Base-by-base conservation (phyloP, 2,329 filamentous ascomycete species). In the Penicillium sp. region DNA sequence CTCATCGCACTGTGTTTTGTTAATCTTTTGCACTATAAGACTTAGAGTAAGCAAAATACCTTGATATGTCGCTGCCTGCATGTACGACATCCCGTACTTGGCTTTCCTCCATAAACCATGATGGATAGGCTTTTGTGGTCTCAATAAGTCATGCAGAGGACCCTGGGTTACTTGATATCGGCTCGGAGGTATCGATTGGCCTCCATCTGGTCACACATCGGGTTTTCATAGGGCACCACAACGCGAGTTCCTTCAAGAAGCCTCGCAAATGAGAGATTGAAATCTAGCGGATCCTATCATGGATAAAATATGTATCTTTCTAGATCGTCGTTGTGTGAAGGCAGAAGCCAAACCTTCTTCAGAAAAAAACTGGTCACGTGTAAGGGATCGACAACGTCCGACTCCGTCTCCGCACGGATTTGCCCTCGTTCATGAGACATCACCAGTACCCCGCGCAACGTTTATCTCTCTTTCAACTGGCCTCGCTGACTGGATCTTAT, bases 61-160 rank as follows among this genome's bases (percentile, higher is more conserved):
- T 69, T 69, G 48, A 70, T 70, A 47, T 59, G 67, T 39, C 67
- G 58, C 21, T 56, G 55, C 27, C 66, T 62, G 36, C 67, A 70
- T n/a, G 62, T 70, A 41, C 58, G 62, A 43, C 62, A 69, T 16
- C 65, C 61, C 5, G 61, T 64, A 46, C 64, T 68, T 22, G 62
- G 63, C 36, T 66, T 69, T 16, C 68, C 65, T 13, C 57, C 50
- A 44, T 69, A 68, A 4, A 68, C 66, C 66, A 67, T 69, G 32
- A 29, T 21, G 9, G n/a, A 18, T 29, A 3, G n/a, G 8, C 5
- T 44, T 5, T 10, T 10, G 8, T 22, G 8, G 14, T 27, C 18
- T 18, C 42, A 45, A 34, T 45, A 16, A 36, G 27, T 14, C 24
- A 45, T 52, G n/a, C n/a, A 14, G 43, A 29, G 38, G 38, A 21